Evolutionary conservation across 1,284 basidiomycete species (phyloP).

Genomic region (Testicularia cyperi): DNA sequence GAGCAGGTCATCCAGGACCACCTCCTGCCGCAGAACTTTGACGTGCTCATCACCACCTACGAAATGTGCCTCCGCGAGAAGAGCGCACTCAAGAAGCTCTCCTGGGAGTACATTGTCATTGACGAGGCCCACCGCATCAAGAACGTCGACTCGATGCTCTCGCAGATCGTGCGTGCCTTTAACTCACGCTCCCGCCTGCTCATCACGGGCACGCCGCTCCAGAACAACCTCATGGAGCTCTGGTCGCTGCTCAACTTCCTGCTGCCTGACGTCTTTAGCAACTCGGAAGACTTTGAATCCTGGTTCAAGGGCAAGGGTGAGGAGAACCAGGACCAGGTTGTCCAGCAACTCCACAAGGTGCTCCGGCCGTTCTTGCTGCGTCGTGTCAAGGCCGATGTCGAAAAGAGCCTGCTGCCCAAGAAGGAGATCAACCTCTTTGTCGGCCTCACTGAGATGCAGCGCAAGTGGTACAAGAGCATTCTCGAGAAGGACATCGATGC

Average conservation of each 20-base stretch:
- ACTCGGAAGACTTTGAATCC: conserved; percentile 68
- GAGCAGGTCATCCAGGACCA: conserved; percentile 75
- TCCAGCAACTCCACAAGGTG: conserved; percentile 96
- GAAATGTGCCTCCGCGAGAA: conserved; percentile 97
- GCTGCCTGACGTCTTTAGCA: conserved; percentile 63
- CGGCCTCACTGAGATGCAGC: conserved; percentile 95
- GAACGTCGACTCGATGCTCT: conserved; percentile 94
- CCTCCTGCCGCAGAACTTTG: conserved; percentile 85
- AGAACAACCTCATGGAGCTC: conserved; percentile 96
- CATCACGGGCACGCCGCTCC: conserved; percentile 95
- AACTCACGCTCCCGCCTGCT: conserved; percentile 82
- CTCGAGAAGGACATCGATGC: conserved; percentile 99
- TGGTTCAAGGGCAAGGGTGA: conserved; percentile 69
- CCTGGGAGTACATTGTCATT: conserved; percentile 97
- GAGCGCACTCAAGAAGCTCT: conserved; percentile 85
- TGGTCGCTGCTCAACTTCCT: conserved; percentile 90
- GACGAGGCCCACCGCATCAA: conserved; percentile 99
- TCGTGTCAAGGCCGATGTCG: conserved; percentile 94
- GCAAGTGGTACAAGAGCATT: conserved; percentile 78
- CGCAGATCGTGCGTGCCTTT: conserved; percentile 91
- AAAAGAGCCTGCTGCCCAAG: conserved; percentile 93
- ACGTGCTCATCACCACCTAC: conserved; percentile 94
- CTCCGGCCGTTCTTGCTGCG: conserved; percentile 89
- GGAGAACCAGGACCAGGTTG: conserved; percentile 73
- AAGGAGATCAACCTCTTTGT: conserved; percentile 99